Percentiles rank a stretch among this genome's conserved stretches.
Evolutionary conservation across 164 flowering plant genomes (phyloP).

Genomic region (Dillenia suffruticosa): DNA sequence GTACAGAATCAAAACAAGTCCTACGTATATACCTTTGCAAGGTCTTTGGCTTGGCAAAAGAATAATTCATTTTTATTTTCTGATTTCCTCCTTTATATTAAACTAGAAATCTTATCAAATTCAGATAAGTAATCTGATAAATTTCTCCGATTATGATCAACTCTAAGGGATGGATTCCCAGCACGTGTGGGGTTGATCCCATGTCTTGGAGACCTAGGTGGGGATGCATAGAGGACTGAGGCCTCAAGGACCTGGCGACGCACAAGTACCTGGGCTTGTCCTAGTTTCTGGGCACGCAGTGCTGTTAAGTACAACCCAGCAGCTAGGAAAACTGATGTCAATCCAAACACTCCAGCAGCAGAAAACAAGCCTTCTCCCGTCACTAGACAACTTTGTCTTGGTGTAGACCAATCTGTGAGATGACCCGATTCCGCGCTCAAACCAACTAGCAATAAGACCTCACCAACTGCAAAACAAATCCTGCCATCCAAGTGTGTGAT

Average conservation of each 20-base stretch:
- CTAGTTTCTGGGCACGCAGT: slow-evolving; percentile 40
- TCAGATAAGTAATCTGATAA: slow-evolving; percentile 3
- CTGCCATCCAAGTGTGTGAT: slow-evolving; percentile 24
- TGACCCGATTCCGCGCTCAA: slow-evolving; percentile 88
- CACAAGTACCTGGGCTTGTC: slow-evolving; percentile 36
- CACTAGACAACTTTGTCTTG: slow-evolving; percentile 52
- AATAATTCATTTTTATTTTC: not conserved
- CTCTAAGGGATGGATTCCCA: slow-evolving; percentile 21
- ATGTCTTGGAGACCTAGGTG: slow-evolving; percentile 44
- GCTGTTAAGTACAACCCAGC: slow-evolving; percentile 68
- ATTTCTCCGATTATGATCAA: slow-evolving; percentile 3
- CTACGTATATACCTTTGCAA: no score
- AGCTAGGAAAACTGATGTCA: slow-evolving; percentile 62
- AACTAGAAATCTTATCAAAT: slow-evolving; percentile 16
- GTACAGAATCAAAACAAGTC: no score
- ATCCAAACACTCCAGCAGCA: slow-evolving; percentile 68
- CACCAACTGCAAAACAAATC: slow-evolving; percentile 72
- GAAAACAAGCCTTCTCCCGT: slow-evolving; percentile 58
- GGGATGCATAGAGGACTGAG: slow-evolving; percentile 54
- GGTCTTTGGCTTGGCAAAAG: no score
- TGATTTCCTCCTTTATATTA: slow-evolving; percentile 7
- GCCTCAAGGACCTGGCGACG: slow-evolving; percentile 47
- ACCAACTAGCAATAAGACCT: slow-evolving; percentile 67
- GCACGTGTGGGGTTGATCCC: slow-evolving; percentile 11
- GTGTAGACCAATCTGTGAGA: slow-evolving; percentile 48